Evolutionary conservation across 352 stramenopile genomes (phyloP).

Genomic region (Globisporangium acanthophoron): DNA sequence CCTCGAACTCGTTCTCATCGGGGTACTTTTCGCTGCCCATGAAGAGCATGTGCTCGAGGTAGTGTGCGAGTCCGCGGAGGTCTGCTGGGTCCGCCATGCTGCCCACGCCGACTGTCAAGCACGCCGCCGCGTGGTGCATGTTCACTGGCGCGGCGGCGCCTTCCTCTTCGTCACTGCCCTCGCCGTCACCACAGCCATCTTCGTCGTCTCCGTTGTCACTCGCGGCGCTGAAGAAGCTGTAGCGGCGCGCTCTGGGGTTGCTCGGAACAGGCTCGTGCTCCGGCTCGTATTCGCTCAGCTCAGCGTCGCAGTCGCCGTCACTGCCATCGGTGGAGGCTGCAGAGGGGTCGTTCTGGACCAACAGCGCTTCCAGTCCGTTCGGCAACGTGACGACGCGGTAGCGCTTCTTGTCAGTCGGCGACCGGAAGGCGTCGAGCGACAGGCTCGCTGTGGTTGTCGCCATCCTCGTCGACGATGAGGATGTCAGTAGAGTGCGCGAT

Average conservation of each 20-base stretch:
- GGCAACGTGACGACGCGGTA: conserved; percentile 61
- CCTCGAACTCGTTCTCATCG: conserved; percentile 89
- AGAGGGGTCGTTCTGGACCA: conserved; percentile 43
- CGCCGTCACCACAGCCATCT: conserved; percentile 9
- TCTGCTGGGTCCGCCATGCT: conserved; percentile 52
- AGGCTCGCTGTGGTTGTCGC: conserved; percentile 5
- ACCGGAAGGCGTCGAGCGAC: conserved; percentile 47
- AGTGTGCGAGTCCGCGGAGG: conserved; percentile 70
- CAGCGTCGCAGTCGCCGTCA: neutral
- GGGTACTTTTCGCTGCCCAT: conserved; percentile 90
- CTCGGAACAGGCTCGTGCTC: neutral
- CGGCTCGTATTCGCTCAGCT: neutral
- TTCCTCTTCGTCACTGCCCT: conserved; percentile 10
- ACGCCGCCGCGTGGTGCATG: conserved; percentile 36
- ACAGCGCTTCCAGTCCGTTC: conserved; percentile 61
- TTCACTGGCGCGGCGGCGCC: conserved; percentile 9
- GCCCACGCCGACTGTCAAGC: conserved; percentile 50
- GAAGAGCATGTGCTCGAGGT: conserved; percentile 93
- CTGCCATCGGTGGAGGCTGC: neutral
- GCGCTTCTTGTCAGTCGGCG: conserved; percentile 55
- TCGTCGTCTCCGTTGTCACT: conserved; percentile 15
- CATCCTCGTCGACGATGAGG: conserved; percentile 1
- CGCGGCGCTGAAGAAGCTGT: conserved; percentile 11
- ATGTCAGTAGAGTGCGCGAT: neutral
- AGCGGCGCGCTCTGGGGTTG: conserved; percentile 1